Evolutionary conservation across 1,139 yeast species (phyloP).

Genomic region (Candida glucosophila): DNA sequence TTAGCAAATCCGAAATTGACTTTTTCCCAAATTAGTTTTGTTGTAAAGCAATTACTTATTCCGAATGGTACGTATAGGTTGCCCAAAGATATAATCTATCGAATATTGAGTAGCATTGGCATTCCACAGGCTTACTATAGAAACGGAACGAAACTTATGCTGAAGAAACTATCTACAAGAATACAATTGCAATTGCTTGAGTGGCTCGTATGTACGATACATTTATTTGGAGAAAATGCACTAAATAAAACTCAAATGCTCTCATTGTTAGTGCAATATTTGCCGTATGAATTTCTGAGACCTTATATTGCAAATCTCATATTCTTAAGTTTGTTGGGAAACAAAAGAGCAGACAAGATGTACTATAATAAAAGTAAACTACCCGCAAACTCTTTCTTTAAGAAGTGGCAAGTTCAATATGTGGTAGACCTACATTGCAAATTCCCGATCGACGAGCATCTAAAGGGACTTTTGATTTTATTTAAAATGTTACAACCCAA

Average conservation of each 20-base stretch:
- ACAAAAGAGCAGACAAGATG: conserved; percentile 7
- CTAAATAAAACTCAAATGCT: conserved; percentile 11
- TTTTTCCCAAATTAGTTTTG: conserved; percentile 7
- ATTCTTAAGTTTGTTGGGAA: conserved; percentile 14
- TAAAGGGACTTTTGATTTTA: conserved; percentile 16
- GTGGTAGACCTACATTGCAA: conserved; percentile 22
- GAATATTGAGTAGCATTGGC: conserved; percentile 21
- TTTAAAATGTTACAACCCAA: conserved; percentile 17
- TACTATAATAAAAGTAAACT: conserved; percentile 5
- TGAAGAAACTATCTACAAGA: conserved; percentile 14
- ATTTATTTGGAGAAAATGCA: conserved; percentile 16
- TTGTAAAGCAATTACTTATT: conserved; percentile 8
- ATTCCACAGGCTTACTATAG: conserved; percentile 19
- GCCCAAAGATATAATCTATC: conserved; percentile 8
- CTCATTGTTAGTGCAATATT: conserved; percentile 21
- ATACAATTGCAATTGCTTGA: conserved; percentile 19
- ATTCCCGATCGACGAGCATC: conserved; percentile 27
- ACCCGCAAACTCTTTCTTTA: conserved; percentile 8
- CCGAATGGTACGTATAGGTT: conserved; percentile 8
- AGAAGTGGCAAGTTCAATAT: conserved; percentile 28
- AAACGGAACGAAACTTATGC: conserved; percentile 14
- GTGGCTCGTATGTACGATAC: conserved; percentile 23
- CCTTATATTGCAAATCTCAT: conserved; percentile 21
- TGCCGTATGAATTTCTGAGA: conserved; percentile 28
- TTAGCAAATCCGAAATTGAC: too few relatives aligned